Evolutionary conservation across 2,329 filamentous ascomycete species (phyloP), one percentile per base, ranked within the genome.

Genomic region (Sclerotinia spermophila): DNA sequence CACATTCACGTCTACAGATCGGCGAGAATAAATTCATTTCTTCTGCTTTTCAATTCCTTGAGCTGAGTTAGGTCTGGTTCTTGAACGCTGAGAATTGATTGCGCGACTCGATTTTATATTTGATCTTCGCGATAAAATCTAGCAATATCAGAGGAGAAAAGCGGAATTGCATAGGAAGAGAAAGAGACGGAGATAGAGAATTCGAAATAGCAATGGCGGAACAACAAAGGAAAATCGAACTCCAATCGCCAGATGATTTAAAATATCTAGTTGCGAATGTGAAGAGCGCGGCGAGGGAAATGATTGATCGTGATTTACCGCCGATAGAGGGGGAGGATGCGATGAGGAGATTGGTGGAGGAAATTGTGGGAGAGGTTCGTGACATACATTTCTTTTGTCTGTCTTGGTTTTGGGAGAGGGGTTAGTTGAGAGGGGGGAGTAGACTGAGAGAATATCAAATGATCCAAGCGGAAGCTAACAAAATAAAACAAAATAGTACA

Each of bases 171-270:
- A 45, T 5, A 7, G 24, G 27, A 17, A 38, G 10, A 6, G 10
- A 53, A 65, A 40, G 1, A 3, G 13, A 62, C 11, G 13, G 24
- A n/a, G 38, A n/a, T 24, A 35, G 42, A 15, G n/a, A 69, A 44
- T 5, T n/a, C n/a, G n/a, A 33, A 58, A 59, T 33, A 30, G n/a
- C n/a, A n/a, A 80, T 80, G 79, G 73, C 78, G 8, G 78, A 80
- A 70, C 74, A 74, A 74, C 88, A 93, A 81, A 89, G 92, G 79
- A 91, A 89, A 82, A 91, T 95, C 79, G 92, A 94, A 82, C 87
- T 95, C 67, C 92, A 94, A 82, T 86, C 87, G n/a, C 87, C 89
- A 56, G 88, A 90, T 64, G 92, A 95, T 81, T 85, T 94, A 45
- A 82, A 85, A 70, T 92, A 90, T 81, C 86, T 95, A 40, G 85